Base-by-base conservation (phyloP, 805 yeast species). In the Wickerhamiella spandovensis region DNA sequence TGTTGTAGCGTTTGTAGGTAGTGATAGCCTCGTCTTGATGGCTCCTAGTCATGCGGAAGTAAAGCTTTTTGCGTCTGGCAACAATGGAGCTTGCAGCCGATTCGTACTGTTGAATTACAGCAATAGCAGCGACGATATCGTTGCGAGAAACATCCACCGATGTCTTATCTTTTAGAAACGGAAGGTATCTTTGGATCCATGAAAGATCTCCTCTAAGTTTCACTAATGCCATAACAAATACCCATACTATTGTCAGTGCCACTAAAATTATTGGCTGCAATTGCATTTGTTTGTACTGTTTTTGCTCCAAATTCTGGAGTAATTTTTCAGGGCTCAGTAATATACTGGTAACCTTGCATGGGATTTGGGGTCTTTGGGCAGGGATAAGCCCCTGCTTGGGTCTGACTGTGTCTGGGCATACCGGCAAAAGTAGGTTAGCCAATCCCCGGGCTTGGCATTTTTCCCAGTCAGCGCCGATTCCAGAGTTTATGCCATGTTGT, bases 11-110 rank as follows among this genome's bases (percentile, higher is more conserved):
- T 8, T 20, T 68, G 64, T 25, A 72, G 54, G 67, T 84, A 80
- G 0, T 82, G 10, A 67, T 69, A 22, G 79, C 78, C 30, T 77
- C 61, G 13, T 70, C 65, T 58, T 80, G 84, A 54, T 81, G 86
- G 48, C 75, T 66, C 70, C 75, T 70, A 4, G 74, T 61, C 74
- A 81, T 56, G 52, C 54, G 58, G 38, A 58, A 55, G 48, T 57
- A 64, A 24, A 65, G 54, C 35, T 50, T 39, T 10, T 58, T 53
- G 18, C 59, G 52, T 13, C 64, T 54, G 13, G 52, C 49, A 2
- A 61, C 35, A 5, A 56, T 24, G 17, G 46, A 28, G 13, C 51
- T 32, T 48, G 44, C 49, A 28, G 50, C 49, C 3, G 44, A 7
- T 15, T 39, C 50, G 41, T 62, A 63, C 28, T 39, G 45, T n/a